Evolutionary conservation across 345 rosid genomes (phyloP), one percentile per base, ranked within the genome.

Genomic region (Bruguiera sexangula): DNA sequence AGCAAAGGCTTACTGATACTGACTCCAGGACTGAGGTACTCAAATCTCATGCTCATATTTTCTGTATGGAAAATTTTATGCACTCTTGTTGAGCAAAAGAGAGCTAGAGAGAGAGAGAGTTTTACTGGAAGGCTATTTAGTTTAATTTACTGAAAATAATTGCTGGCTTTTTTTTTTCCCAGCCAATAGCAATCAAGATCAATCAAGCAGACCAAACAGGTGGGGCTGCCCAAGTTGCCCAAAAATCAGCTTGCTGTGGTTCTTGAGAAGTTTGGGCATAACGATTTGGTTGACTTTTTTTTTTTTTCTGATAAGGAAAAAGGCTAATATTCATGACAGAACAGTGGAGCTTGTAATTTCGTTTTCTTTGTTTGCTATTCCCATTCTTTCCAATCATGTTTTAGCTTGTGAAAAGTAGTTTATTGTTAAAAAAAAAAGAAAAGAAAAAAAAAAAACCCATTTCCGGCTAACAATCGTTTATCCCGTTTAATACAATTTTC

Each of bases 1-100:
- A 91, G 82, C 97, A 88, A 82, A 85, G 97, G 82, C 93, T 88
- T 55, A 76, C 98, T 1, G 96, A 94, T 68, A 85, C 88, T 2
- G 97, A 89, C 78, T 75, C 96, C 0, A 88, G 60, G 69, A 86
- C 88, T 37, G 95, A 89, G 97, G 97, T 94, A 82, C 5, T 52
- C 29, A 50, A 29, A 5, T 70, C 67, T n/a, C 62, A 26, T 71
- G 62, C 63, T 27, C 18, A 56, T 56, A 10, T 27, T 3, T 56
- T 56, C 26, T 56, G 1, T n/a, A 16, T 43, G 50, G 50, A 27
- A 27, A 56, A 55, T 60, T 43, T 67, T 77, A 16, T 79, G 76
- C 60, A 57, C 71, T 72, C 57, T 56, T 15, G 24, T n/a, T 2
- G 13, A 51, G 26, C 10, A 24, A 69, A 52, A 7, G 37, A 34